Conservation (phyloP, 192 early-diverging fungal species). For the Coemansia aciculifera region DNA sequence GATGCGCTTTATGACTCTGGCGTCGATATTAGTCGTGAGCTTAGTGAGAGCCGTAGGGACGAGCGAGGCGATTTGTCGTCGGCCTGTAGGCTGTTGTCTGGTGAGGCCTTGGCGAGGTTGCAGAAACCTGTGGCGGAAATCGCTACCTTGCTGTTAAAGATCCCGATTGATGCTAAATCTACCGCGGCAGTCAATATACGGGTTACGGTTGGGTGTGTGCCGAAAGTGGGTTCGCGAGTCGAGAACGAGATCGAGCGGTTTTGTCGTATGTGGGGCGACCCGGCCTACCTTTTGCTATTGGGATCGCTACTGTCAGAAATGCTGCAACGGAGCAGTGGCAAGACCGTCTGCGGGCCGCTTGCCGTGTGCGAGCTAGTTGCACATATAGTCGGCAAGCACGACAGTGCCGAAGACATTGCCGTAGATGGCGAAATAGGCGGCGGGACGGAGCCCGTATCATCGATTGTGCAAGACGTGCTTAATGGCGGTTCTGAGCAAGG, state of each 20-base stretch:
- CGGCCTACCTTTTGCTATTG: conserved; percentile 22
- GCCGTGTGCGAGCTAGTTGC: conserved; percentile 19
- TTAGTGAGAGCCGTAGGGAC: neutral
- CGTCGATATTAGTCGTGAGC: conserved; percentile 15
- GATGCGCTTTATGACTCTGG: conserved; percentile 19
- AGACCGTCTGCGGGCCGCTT: conserved; percentile 5
- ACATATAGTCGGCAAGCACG: conserved; percentile 6
- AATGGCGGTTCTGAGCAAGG: conserved; percentile 13
- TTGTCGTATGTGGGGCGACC: conserved; percentile 42
- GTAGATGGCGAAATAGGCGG: neutral
- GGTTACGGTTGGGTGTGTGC: conserved; percentile 8
- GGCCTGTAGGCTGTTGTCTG: neutral
- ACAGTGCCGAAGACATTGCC: neutral
- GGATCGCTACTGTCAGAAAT: conserved; percentile 26
- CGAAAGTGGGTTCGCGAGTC: conserved; percentile 12
- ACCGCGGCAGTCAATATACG: neutral
- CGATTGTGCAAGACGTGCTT: conserved; percentile 13
- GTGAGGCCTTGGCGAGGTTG: conserved; percentile 14
- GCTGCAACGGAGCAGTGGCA: conserved; percentile 2
- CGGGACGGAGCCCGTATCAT: neutral
- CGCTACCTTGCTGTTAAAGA: conserved; percentile 18
- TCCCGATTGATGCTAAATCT: conserved; percentile 21
- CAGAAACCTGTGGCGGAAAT: conserved; percentile 27
- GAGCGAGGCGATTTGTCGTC: neutral
- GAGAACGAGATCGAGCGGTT: conserved; percentile 42